These are phyloP conservation scores for Sarcodon aspratus DNA, from an alignment of 768 basidiomycete species.

Conservation along the genomic window DNA sequence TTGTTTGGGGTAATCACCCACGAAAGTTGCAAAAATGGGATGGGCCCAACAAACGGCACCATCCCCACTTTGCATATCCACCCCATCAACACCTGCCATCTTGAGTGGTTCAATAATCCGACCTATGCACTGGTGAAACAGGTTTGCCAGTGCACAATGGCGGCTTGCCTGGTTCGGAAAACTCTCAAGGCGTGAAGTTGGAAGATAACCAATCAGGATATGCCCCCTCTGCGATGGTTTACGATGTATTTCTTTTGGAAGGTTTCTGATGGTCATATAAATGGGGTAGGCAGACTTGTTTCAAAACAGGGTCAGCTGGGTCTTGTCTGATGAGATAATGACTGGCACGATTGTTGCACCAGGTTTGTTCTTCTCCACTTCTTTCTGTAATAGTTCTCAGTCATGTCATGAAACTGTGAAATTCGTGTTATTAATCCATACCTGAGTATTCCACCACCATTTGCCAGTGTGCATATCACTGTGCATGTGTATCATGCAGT, in stretches of 20 bases:
- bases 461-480: slow-evolving; percentile 34
- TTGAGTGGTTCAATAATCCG: slow-evolving; percentile 18
- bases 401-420: not conserved
- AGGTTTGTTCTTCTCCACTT: slow-evolving; percentile 6
- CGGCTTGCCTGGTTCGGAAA: too few relatives aligned
- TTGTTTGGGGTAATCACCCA: slow-evolving; percentile 13
- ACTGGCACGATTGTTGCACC: slow-evolving; percentile 16
- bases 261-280: slow-evolving; percentile 21
- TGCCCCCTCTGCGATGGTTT: slow-evolving; percentile 7
- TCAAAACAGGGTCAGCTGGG: slow-evolving; percentile 15
- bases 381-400: too few relatives aligned
- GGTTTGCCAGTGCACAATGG: slow-evolving; percentile 15
- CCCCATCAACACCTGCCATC: slow-evolving; percentile 17
- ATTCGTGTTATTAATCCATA: slow-evolving; percentile 11
- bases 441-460: slow-evolving; percentile 45
- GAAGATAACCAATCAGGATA: slow-evolving; percentile 19
- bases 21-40: slow-evolving; percentile 11
- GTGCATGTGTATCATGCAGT: slow-evolving; percentile 16
- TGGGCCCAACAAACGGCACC: slow-evolving; percentile 25
- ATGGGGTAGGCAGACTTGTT: slow-evolving; percentile 21
- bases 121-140: slow-evolving; percentile 25
- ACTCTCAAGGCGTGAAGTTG: too few relatives aligned
- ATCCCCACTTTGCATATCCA: slow-evolving; percentile 19
- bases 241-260: slow-evolving; percentile 10
- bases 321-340: slow-evolving; percentile 20